Evolutionary conservation across 1,284 basidiomycete species (phyloP), one percentile per base, ranked within the genome.

Genomic region (Apiotrichum mycotoxinovorans): DNA sequence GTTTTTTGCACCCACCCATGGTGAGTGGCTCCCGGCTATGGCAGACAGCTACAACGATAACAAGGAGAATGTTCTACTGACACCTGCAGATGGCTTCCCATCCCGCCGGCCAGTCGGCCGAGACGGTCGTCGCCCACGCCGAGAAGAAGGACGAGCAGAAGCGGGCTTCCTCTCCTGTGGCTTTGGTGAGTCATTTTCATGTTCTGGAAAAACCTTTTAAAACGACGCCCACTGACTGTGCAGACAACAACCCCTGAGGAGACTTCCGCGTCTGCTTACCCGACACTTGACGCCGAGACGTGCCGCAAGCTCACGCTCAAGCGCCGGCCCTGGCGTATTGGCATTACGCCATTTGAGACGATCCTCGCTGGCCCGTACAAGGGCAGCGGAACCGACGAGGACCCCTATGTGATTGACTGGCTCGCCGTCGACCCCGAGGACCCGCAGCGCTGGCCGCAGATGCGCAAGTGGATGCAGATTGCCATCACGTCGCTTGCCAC

Each of bases 351-450:
- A 0, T 79, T 77, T 49, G 63, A 68, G 43, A 52, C 64, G 2
- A 78, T 80, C 54, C 47, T 78, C 30, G 55, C 62, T 15, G 61
- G 70, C 49, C 65, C 66, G 2, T 80, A 79, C 62, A 61, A 56
- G 34, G 79, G 79, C 9, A 59, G 63, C 20, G 79, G 78, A 11
- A 79, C 77, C 4, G 58, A 69, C 5, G 69, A 68, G 14, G 71
- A 76, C 46, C 79, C 78, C 0, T 79, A 69, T 58, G 63, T 79
- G 17, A 69, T 80, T 25, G 73, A 75, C 57, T 75, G 73, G 73
- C 54, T 75, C 12, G 54, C 57, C 1, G 55, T 54, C 23, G 57
- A 75, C 58, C 60, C 58, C 37, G 71, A 71, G 57, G 68, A 75
- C 56, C 73, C 73, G 2, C 70, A 73, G 55, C 58, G 59, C 22